Conservation (phyloP, 2,329 filamentous ascomycete species). For the Fusarium sp. region DNA sequence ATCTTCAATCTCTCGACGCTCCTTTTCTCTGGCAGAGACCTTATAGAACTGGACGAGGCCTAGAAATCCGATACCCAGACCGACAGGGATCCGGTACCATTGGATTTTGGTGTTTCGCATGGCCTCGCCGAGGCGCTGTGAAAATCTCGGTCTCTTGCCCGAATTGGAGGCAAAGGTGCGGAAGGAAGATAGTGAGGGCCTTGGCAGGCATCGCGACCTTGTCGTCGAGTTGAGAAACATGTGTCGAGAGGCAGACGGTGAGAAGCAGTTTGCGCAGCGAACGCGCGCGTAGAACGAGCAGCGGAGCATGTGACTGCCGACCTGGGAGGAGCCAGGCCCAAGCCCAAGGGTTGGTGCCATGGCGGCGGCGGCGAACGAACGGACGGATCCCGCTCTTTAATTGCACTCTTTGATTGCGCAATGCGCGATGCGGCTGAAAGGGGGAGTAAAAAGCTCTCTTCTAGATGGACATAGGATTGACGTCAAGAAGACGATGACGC, state of each 20-base stretch:
- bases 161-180: slow-evolving; percentile 50
- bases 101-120: slow-evolving; percentile 67
- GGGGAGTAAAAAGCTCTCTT: slow-evolving; percentile 12
- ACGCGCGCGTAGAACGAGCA: slow-evolving; percentile 41
- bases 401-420: slow-evolving; percentile 12
- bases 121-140: slow-evolving; percentile 59
- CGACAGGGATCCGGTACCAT: slow-evolving; percentile 92
- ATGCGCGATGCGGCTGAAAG: not conserved
- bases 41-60: slow-evolving; percentile 86
- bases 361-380: slow-evolving; percentile 33
- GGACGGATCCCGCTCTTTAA: slow-evolving; percentile 25
- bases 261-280: slow-evolving; percentile 44
- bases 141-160: slow-evolving; percentile 58
- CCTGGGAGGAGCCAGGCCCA: slow-evolving; percentile 48
- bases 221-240: slow-evolving; percentile 36
- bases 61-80: slow-evolving; percentile 83
- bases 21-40: slow-evolving; percentile 65
- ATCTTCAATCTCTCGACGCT: slow-evolving; percentile 57
- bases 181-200: slow-evolving; percentile 37
- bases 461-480: slow-evolving; percentile 37
- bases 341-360: slow-evolving; percentile 49
- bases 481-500: slow-evolving; percentile 40
- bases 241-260: slow-evolving; percentile 34
- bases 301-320: slow-evolving; percentile 46
- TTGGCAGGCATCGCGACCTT: slow-evolving; percentile 41